Conservation (phyloP, 1,139 yeast species). For the Blastobotrys indianensis region DNA sequence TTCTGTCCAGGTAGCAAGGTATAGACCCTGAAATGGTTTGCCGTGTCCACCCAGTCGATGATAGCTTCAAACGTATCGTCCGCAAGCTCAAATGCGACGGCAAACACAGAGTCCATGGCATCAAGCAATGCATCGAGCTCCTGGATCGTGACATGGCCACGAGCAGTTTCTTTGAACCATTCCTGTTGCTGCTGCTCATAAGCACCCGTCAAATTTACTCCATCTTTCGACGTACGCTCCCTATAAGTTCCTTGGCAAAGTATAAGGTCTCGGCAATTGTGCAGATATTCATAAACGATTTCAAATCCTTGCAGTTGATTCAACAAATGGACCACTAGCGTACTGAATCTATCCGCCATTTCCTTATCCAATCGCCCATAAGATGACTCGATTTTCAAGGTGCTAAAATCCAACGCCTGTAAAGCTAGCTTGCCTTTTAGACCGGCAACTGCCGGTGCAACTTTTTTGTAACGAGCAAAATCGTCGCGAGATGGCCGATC, state of each 20-base stretch:
- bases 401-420: conserved; percentile 2
- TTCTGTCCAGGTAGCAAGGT: background rate
- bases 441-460: conserved; percentile 2
- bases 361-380: conserved; percentile 7
- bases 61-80: conserved; percentile 15
- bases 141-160: conserved; percentile 12
- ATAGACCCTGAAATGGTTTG: conserved; percentile 19
- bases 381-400: conserved; percentile 4
- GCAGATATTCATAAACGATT: conserved; percentile 4
- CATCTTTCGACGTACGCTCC: too few relatives aligned
- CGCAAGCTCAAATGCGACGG: conserved; percentile 13
- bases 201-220: conserved; percentile 1
- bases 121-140: conserved; percentile 21
- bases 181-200: conserved; percentile 10
- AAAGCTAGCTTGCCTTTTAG: conserved; percentile 3
- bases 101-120: conserved; percentile 14
- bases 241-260: background rate
- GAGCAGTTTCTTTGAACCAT: conserved; percentile 3
- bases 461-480: conserved; percentile 8
- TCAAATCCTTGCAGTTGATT: conserved; percentile 8
- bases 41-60: conserved; percentile 22
- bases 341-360: conserved; percentile 1
- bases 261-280: conserved; percentile 3
- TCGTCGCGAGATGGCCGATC: conserved; percentile 19
- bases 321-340: background rate